Percentiles rank a stretch among this genome's conserved stretches.
Evolutionary conservation across 768 basidiomycete genomes (phyloP).

Genomic region (Termitomyces sp.): DNA sequence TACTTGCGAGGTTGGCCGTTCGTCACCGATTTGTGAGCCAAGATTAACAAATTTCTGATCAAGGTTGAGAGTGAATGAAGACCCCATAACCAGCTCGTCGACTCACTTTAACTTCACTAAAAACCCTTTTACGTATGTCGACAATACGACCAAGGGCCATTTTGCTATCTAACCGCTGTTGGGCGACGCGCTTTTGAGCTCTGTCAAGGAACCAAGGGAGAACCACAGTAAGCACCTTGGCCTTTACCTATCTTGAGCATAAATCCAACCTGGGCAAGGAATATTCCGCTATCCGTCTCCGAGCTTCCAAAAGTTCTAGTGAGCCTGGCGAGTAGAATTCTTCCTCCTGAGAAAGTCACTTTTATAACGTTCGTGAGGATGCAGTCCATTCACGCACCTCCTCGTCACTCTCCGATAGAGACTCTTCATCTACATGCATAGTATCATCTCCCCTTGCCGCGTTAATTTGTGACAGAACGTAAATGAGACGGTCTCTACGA

Average conservation of each 20-base stretch:
- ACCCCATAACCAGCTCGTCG: neutral
- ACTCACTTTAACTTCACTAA: constrained; percentile 81
- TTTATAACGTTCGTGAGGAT: neutral
- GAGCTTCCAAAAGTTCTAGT: constrained; percentile 78
- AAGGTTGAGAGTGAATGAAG: neutral
- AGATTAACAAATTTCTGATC: constrained; percentile 81
- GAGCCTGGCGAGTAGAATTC: constrained; percentile 96
- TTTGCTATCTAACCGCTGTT: constrained; percentile 87
- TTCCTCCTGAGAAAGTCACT: constrained; percentile 57
- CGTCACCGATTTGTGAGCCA: constrained; percentile 97
- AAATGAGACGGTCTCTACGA: constrained; percentile 90
- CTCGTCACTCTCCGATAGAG: constrained; percentile 67
- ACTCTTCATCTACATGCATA: constrained; percentile 68
- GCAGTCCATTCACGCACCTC: constrained; percentile 40
- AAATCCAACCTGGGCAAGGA: constrained; percentile 91
- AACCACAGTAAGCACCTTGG: constrained; percentile 74
- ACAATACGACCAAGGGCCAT: constrained; percentile 86
- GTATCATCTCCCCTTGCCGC: constrained; percentile 80
- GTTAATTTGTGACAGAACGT: constrained; percentile 91
- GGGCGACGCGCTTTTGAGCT: constrained; percentile 91
- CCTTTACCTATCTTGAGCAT: constrained; percentile 44
- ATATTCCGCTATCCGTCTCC: constrained; percentile 85
- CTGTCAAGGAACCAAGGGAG: constrained; percentile 48
- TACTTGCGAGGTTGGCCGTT: constrained; percentile 88
- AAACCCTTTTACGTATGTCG: constrained; percentile 89